phyloP scores from a whole-genome alignment of 768 basidiomycete species.

The Mycena haematopus region DNA sequence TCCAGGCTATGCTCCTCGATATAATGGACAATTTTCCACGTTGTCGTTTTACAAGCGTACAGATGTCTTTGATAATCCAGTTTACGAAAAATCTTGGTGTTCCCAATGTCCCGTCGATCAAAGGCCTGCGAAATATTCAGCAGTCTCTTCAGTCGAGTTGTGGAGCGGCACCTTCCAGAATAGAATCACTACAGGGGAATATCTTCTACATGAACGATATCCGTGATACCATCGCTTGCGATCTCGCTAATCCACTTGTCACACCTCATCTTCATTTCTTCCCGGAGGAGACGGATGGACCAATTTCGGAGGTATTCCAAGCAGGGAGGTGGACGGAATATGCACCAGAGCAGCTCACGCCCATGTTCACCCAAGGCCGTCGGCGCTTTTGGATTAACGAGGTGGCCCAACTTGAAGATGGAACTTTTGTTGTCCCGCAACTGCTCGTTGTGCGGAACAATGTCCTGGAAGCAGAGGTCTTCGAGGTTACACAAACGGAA shows the following conservation, averaged over 20 bases:
- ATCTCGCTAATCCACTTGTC: slow-evolving; percentile 28
- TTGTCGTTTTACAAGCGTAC: slow-evolving; percentile 24
- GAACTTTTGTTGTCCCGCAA: too few relatives aligned
- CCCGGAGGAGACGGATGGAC: too few relatives aligned
- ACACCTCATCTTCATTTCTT: slow-evolving; percentile 25
- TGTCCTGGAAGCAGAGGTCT: not conserved
- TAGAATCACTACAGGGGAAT: slow-evolving; percentile 13
- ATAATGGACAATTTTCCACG: slow-evolving; percentile 28
- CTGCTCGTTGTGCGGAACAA: too few relatives aligned
- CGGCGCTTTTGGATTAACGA: too few relatives aligned
- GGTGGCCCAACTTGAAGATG: too few relatives aligned
- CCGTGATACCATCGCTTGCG: slow-evolving; percentile 22
- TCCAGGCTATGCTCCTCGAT: slow-evolving; percentile 28
- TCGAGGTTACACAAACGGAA: not conserved
- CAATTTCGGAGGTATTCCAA: too few relatives aligned
- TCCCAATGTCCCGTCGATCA: slow-evolving; percentile 17
- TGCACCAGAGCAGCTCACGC: too few relatives aligned
- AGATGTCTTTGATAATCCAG: slow-evolving; percentile 23
- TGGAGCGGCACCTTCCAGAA: not conserved
- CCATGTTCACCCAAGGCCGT: too few relatives aligned
- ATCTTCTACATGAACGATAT: slow-evolving; percentile 32
- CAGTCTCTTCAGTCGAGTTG: not conserved
- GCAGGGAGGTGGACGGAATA: too few relatives aligned
- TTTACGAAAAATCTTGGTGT: slow-evolving; percentile 12
- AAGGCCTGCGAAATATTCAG: slow-evolving; percentile 16